Conservation (phyloP, 176 grass and related monocot species). For the Puya raimondii region DNA sequence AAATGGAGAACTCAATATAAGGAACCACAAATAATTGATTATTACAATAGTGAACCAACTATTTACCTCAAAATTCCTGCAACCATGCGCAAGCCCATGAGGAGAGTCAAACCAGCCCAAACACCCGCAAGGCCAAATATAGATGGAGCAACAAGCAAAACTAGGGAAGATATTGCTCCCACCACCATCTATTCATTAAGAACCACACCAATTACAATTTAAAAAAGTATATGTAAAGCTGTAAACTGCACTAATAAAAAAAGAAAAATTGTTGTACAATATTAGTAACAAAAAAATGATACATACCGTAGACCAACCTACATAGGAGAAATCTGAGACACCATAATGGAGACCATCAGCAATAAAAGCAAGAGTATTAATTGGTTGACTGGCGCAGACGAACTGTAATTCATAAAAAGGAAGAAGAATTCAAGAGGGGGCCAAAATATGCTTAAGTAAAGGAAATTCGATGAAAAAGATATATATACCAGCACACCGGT, state of each 20-base stretch:
- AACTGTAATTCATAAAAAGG: constrained; percentile 35
- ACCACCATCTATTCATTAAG: constrained; percentile 44
- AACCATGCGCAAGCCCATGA: constrained; percentile 70
- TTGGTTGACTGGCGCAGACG: constrained; percentile 80
- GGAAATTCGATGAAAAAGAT: not conserved
- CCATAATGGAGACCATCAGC: constrained; percentile 93
- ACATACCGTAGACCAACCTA: constrained; percentile 67
- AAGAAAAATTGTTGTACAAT: too few relatives aligned
- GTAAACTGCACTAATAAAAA: not conserved
- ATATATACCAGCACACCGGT: constrained; percentile 73
- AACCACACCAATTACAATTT: constrained; percentile 11
- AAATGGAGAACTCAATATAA: not conserved
- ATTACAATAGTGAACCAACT: not conserved
- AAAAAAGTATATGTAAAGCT: constrained; percentile 1
- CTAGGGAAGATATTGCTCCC: constrained; percentile 58
- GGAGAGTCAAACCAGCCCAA: constrained; percentile 86
- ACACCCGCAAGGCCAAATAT: constrained; percentile 77
- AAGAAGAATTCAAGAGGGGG: not conserved
- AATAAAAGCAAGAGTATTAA: constrained; percentile 91
- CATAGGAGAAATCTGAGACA: constrained; percentile 88
- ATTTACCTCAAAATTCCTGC: constrained; percentile 72
- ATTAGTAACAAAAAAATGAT: not conserved
- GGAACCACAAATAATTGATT: not conserved
- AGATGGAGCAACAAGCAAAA: constrained; percentile 71
- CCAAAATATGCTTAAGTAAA: not conserved